Evolutionary conservation across 352 stramenopile species (phyloP), one percentile per base, ranked within the genome.

Genomic region (Globisporangium rhizosaccharum): DNA sequence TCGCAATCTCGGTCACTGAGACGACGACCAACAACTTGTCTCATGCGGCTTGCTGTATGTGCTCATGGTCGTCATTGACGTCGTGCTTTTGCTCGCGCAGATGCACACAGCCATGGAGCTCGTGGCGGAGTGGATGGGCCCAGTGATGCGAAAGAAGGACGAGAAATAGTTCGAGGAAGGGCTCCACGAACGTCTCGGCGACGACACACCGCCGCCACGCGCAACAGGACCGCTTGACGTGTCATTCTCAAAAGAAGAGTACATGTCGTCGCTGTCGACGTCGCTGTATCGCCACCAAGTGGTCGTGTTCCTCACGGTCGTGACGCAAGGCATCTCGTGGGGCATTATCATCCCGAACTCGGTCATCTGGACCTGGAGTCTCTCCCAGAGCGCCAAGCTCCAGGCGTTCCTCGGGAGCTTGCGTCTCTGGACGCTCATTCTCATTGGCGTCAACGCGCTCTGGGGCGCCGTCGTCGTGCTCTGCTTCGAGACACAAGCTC

Each of bases 261-360:
- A 48, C 51, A 57, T 48, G 45, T 61, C 59, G 10, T 42, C 39
- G 14, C 63, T 81, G 17, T 47, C 65, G 1, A 70, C 61, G 9
- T 79, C 75, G 14, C 62, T 88, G 12, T 72, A 72, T 37, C 78
- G 73, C 45, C 82, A 66, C 53, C 51, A 57, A 0, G 57, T 68
- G 11, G 59, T 79, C 0, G 61, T 73, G 18, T 41, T 74, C 5
- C 54, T 80, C 30, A 74, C 56, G 2, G 3, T 70, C 46, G 12
- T 67, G 5, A 68, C 59, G 0, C 67, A 69, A 18, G 42, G 75
- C 36, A 54, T 88, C 39, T 85, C 73, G 41, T 88, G 78, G 78
- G 37, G 83, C 11, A 57, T 88, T 53, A 57, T 84, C 14, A 63
- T 85, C 10, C 74, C 74, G 5, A 82, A 75, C 61, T 68, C 76